Evolutionary conservation across 257 asterid species (phyloP).

Genomic region (Paraleonurus japonicus): DNA sequence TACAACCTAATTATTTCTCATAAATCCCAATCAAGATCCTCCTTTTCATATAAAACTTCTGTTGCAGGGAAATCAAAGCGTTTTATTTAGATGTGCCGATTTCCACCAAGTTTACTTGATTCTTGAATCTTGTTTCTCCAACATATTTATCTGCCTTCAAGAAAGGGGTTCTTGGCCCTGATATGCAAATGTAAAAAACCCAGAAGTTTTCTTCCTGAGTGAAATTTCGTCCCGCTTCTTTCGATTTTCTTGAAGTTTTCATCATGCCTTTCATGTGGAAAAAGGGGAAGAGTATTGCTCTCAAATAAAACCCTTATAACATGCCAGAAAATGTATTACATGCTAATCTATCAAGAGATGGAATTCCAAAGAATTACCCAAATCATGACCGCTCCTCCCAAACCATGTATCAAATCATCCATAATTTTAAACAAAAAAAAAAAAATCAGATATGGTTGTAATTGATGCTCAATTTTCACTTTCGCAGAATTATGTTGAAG

Average conservation of each 20-base stretch:
- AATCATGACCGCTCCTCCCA: not conserved
- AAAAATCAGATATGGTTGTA: not conserved
- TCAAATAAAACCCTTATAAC: not conserved
- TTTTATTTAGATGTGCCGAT: not conserved
- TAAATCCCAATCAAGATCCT: conserved; percentile 16
- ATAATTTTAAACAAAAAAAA: too few relatives aligned
- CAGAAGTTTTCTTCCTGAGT: not conserved
- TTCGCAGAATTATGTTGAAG: not conserved
- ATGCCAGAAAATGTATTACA: not conserved
- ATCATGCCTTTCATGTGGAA: conserved; percentile 72
- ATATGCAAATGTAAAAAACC: not conserved
- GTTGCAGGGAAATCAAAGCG: not conserved
- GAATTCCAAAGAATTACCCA: not conserved
- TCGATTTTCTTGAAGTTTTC: not conserved
- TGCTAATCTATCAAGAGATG: not conserved
- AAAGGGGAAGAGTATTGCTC: conserved; percentile 42
- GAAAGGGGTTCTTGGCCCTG: too few relatives aligned
- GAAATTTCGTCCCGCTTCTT: not conserved
- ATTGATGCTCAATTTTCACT: not conserved
- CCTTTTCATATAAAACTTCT: not conserved
- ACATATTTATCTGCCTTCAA: too few relatives aligned
- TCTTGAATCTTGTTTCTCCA: not conserved
- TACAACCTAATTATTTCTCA: not conserved
- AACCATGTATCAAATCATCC: not conserved
- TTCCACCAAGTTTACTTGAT: not conserved